Percentiles rank a stretch among this genome's conserved stretches.
Conservation (phyloP, 768 basidiomycete genomes). For the Mycena chlorophos region DNA sequence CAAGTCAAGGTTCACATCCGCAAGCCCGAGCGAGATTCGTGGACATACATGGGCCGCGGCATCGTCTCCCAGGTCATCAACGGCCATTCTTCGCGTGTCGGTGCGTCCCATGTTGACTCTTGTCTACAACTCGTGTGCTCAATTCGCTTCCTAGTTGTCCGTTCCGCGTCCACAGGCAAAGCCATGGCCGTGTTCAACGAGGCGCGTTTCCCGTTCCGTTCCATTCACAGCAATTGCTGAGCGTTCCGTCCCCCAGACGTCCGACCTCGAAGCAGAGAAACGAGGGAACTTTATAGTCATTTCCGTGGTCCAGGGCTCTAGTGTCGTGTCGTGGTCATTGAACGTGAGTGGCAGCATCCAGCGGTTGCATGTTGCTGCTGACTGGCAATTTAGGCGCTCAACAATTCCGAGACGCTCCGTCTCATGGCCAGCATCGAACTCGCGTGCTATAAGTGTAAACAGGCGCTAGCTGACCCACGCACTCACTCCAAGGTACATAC, state of each 20-base stretch:
- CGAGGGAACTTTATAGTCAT: constrained; percentile 87
- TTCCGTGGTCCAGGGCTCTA: constrained; percentile 63
- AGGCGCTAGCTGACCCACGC: constrained; percentile 67
- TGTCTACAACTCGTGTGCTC: constrained; percentile 8
- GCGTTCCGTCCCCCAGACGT: constrained; percentile 40
- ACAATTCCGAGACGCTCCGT: constrained; percentile 80
- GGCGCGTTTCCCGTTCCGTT: constrained; percentile 38
- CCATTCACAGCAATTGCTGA: background rate
- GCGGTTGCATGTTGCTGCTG: constrained; percentile 3
- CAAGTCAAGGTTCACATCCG: constrained; percentile 85
- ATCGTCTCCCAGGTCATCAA: constrained; percentile 71
- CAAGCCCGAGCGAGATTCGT: constrained; percentile 74
- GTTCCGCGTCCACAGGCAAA: constrained; percentile 65
- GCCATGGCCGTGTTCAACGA: constrained; percentile 70
- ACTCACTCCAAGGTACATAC: constrained; percentile 35
- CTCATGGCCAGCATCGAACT: constrained; percentile 83
- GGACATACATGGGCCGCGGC: constrained; percentile 80
- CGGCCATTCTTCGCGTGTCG: constrained; percentile 79
- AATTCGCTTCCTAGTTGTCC: constrained; percentile 48
- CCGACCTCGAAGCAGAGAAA: constrained; percentile 81
- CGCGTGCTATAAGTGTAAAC: constrained; percentile 76
- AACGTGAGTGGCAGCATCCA: constrained; percentile 52
- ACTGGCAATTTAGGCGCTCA: constrained; percentile 58
- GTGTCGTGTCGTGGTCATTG: constrained; percentile 82
- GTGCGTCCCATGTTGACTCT: constrained; percentile 42